Evolutionary conservation across 2,329 filamentous ascomycete species (phyloP).

Genomic region (Fusarium sp.): DNA sequence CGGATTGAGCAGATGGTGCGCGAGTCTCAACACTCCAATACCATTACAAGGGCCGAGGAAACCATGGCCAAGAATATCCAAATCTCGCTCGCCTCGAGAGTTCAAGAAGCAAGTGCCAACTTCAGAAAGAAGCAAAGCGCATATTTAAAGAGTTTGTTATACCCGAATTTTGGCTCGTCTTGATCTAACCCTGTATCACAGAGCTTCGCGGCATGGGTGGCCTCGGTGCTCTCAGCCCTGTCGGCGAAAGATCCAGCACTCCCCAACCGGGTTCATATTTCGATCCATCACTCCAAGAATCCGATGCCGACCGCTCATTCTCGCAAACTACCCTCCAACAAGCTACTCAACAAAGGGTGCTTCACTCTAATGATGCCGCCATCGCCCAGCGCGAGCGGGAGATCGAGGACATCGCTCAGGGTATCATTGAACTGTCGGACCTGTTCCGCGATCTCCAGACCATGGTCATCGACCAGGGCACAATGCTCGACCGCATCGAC

Average conservation of each 20-base stretch:
- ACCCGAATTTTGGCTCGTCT: not conserved
- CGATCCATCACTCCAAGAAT: slow-evolving; percentile 91
- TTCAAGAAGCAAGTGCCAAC: slow-evolving; percentile 90
- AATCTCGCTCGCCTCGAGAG: slow-evolving; percentile 85
- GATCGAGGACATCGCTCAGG: slow-evolving; percentile 97
- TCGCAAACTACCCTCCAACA: slow-evolving; percentile 90
- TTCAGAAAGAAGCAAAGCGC: slow-evolving; percentile 98
- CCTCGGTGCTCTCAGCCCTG: slow-evolving; percentile 60
- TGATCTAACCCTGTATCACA: slow-evolving; percentile 49
- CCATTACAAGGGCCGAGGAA: slow-evolving; percentile 85
- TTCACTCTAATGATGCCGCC: slow-evolving; percentile 81
- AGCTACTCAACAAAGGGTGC: slow-evolving; percentile 74
- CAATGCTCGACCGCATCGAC: slow-evolving; percentile 93
- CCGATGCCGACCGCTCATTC: slow-evolving; percentile 91
- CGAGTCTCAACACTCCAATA: slow-evolving; percentile 79
- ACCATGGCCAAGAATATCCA: slow-evolving; percentile 97
- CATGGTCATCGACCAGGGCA: slow-evolving; percentile 95
- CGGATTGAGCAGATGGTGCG: slow-evolving; percentile 88
- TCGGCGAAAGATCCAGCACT: slow-evolving; percentile 66
- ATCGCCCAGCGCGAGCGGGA: slow-evolving; percentile 95
- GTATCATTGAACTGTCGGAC: slow-evolving; percentile 96
- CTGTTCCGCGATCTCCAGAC: slow-evolving; percentile 96
- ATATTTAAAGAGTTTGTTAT: slow-evolving; percentile 84
- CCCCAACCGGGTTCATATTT: slow-evolving; percentile 70
- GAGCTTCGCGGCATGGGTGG: slow-evolving; percentile 81